A percentile compares a stretch with the other conserved stretches of the same genome.
phyloP scores from a whole-genome alignment of 2,329 filamentous ascomycete species.

The Cordyceps pruinosa region DNA sequence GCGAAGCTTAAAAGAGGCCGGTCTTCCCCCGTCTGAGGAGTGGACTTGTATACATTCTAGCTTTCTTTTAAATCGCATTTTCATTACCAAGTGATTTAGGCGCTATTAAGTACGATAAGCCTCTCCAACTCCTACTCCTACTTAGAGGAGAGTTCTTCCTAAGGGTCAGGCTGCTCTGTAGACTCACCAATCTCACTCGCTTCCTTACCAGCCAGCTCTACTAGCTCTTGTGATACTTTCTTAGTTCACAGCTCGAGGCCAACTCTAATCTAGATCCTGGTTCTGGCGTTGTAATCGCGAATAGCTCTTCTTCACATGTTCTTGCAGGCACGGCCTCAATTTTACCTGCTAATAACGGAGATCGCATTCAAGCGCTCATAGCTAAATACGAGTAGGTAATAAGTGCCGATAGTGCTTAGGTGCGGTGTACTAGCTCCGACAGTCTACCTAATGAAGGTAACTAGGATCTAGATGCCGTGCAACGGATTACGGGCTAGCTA shows the following conservation, averaged over 20 bases:
- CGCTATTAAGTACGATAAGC: background rate
- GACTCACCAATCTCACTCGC: background rate
- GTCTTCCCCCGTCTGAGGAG: background rate
- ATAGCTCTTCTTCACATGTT: background rate
- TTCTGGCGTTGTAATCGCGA: background rate
- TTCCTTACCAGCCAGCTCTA: background rate
- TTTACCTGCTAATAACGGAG: background rate
- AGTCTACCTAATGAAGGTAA: background rate
- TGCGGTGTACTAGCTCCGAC: background rate
- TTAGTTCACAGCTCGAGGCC: background rate
- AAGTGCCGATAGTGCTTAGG: background rate
- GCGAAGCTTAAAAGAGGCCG: background rate
- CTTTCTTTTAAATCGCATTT: background rate
- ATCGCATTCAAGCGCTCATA: constrained; percentile 1
- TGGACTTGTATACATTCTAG: background rate
- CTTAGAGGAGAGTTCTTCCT: background rate
- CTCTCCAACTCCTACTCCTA: background rate
- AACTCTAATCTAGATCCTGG: background rate
- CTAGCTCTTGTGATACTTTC: background rate
- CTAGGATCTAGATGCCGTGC: background rate
- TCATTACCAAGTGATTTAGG: background rate
- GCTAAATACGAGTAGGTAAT: background rate
- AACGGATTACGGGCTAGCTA: background rate
- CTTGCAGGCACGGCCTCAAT: background rate
- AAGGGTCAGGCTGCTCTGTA: too few species aligned